Evolutionary conservation across 2,329 filamentous ascomycete genomes (phyloP), one percentile per base, ranked within the genome.

Genomic region (Arthrobotrys musiformis): DNA sequence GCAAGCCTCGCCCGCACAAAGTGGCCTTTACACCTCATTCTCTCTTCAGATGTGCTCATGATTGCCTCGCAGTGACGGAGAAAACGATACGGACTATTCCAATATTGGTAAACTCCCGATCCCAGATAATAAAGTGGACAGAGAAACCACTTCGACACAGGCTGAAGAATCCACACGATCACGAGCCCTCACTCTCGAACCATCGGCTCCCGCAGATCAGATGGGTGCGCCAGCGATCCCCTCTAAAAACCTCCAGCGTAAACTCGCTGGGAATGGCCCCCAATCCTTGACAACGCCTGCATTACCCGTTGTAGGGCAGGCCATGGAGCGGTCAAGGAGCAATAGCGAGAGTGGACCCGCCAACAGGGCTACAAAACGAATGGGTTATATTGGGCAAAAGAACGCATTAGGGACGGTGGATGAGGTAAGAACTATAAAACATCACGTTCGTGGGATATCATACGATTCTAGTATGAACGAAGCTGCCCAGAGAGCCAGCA

Each of bases 381-480:
- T 77, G 73, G 73, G 73, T 17, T 77, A 77, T 28, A 77, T 77
- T 19, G 66, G 73, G 8, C 73, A 77, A 28, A 77, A 77, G 40
- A 77, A 77, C 13, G 35, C 54, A 6, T 17, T 77, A 3, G 66
- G 73, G 17, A 77, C 73, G 8, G 73, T 77, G 17, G 73, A 77
- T 48, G 73, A 77, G 26, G 66, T 62, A 24, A 60, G 66, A 54
- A 77, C 73, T 26, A 50, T 77, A 35, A 77, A 77, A 40, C 66
- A 70, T 61, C 73, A 77, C 44, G 73, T 77, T 22, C 66, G 73
- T 11, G 73, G 73, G 11, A 77, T 77, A 9, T 77, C 73, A 19
- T 77, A 77, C 44, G 73, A 77, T 48, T 77, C 73, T 13, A 77
- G 73, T 33, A 77, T 77, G 44, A 77, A 77, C 17, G 73, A 77